Percentiles rank a stretch among this genome's conserved stretches.
phyloP scores from a whole-genome alignment of 371 early-diverging fungal species.

The Rhizopus stolonifer region DNA sequence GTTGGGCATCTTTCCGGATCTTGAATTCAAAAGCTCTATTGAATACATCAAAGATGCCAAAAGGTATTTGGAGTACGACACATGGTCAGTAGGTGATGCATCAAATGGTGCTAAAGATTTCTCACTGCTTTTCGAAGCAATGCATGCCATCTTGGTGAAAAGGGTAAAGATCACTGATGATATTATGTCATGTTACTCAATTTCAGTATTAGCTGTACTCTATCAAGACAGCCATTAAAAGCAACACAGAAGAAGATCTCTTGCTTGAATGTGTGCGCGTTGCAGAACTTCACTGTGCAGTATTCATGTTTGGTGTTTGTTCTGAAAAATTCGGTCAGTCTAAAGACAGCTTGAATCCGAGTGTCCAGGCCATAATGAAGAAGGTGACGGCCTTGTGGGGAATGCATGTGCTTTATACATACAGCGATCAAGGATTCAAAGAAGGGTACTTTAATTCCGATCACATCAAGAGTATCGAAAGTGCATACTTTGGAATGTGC shows the following conservation, averaged over 20 bases:
- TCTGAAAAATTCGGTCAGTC: conserved; percentile 29
- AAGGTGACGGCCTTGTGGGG: conserved; percentile 42
- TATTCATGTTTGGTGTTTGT: conserved; percentile 29
- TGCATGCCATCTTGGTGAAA: conserved; percentile 32
- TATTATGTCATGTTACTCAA: conserved; percentile 14
- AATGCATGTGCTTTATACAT: conserved; percentile 38
- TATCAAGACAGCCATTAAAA: conserved; percentile 26
- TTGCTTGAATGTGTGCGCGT: conserved; percentile 35
- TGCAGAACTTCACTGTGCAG: conserved; percentile 41
- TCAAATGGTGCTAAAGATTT: conserved; percentile 26
- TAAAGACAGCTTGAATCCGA: conserved; percentile 20
- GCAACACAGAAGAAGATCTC: conserved; percentile 27
- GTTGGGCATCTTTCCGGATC: conserved; percentile 21
- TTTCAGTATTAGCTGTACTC: conserved; percentile 25
- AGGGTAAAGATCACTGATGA: conserved; percentile 26
- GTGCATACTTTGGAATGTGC: conserved; percentile 40
- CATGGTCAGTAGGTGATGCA: conserved; percentile 25
- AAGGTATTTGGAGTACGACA: conserved; percentile 16
- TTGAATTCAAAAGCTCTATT: conserved; percentile 38
- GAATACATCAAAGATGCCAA: conserved; percentile 31
- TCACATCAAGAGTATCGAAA: conserved; percentile 47
- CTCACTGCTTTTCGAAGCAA: conserved; percentile 26
- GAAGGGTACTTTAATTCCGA: conserved; percentile 49
- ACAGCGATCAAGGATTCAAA: conserved; percentile 50
- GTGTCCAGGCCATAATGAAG: conserved; percentile 27